These are phyloP conservation scores for Mucuna pruriens DNA, from an alignment of 306 rosid species.

Conservation along the genomic window DNA sequence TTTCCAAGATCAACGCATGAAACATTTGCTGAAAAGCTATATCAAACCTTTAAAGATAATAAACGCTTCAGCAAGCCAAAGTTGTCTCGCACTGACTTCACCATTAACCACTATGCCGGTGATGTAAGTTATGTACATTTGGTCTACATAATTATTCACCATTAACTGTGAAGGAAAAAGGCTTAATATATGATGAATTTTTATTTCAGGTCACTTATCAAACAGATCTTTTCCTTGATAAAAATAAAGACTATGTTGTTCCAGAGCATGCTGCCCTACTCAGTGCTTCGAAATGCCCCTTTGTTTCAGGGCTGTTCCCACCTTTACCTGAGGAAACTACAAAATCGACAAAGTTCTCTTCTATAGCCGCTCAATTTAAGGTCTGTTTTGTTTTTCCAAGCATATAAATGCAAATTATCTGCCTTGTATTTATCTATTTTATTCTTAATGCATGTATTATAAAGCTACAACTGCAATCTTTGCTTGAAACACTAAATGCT, in stretches of 20 bases:
- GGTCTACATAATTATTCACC: not conserved
- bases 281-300: conserved; percentile 77
- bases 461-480: conserved; percentile 90
- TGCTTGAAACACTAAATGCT: conserved; percentile 91
- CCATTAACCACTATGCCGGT: conserved; percentile 92
- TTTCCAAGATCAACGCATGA: conserved; percentile 97
- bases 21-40: conserved; percentile 88
- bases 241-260: conserved; percentile 95
- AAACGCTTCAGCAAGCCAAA: conserved; percentile 98
- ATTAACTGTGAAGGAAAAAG: not conserved
- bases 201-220: conserved; percentile 91
- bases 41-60: conserved; percentile 84
- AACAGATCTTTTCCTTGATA: conserved; percentile 90
- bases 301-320: conserved; percentile 86
- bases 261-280: conserved; percentile 91
- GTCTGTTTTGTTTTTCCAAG: conserved; percentile 45
- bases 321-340: conserved; percentile 84
- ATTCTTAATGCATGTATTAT: conserved; percentile 31
- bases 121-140: conserved; percentile 68
- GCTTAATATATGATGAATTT: conserved; percentile 22
- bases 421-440: conserved; percentile 12
- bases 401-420: conserved; percentile 1
- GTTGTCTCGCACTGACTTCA: conserved; percentile 83
- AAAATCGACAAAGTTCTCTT: conserved; percentile 92
- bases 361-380: conserved; percentile 90